These are phyloP conservation scores for Saccharomyces paradoxus DNA, from an alignment of 805 yeast species.

Conservation along the genomic window DNA sequence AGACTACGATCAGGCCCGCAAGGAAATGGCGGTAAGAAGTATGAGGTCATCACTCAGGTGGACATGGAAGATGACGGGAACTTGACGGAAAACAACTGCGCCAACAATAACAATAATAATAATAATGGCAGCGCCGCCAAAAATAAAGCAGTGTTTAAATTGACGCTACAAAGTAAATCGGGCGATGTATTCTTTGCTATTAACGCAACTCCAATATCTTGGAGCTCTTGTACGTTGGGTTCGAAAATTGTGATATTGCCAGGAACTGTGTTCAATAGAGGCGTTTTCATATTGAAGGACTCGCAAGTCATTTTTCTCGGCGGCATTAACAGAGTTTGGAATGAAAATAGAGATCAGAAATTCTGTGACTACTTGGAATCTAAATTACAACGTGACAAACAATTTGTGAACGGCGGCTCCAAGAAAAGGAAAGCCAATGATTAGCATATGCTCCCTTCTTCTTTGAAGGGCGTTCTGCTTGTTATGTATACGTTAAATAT, in stretches of 20 bases:
- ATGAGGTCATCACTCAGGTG: constrained; percentile 40
- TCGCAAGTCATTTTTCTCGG: constrained; percentile 30
- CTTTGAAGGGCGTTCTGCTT: neutral
- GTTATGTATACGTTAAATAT: neutral
- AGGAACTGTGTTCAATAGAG: constrained; percentile 42
- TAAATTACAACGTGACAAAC: constrained; percentile 17
- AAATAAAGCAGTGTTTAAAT: constrained; percentile 36
- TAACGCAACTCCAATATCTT: constrained; percentile 46
- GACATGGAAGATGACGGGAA: constrained; percentile 35
- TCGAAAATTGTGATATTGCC: constrained; percentile 45
- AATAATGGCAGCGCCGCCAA: neutral
- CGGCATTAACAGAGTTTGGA: constrained; percentile 35
- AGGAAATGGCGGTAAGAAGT: constrained; percentile 12
- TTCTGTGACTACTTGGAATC: constrained; percentile 26
- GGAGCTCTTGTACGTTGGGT: constrained; percentile 46
- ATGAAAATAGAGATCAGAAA: constrained; percentile 28
- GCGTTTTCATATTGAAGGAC: constrained; percentile 33
- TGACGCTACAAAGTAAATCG: constrained; percentile 47
- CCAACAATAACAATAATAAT: neutral
- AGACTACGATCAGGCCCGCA: constrained; percentile 30
- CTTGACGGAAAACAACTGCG: neutral
- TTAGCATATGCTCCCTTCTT: neutral
- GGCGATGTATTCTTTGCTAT: constrained; percentile 50
- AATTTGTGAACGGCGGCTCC: neutral
- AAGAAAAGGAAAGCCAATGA: constrained; percentile 1